Evolutionary conservation across 148 eudicot species (phyloP).

Genomic region (Rheum nobile): DNA sequence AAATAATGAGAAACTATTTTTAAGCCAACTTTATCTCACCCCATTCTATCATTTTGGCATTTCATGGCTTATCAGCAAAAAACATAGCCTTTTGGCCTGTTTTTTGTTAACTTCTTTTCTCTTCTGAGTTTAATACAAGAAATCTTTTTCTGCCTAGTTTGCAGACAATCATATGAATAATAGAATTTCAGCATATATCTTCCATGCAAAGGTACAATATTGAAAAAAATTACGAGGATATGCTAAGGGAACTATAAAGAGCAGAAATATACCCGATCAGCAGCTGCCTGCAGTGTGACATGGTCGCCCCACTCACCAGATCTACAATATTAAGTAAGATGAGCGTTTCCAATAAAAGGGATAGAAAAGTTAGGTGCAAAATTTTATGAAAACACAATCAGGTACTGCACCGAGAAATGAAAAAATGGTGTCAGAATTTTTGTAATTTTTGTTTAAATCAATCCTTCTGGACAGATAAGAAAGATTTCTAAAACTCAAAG

Average conservation of each 20-base stretch:
- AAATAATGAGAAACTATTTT: neutral
- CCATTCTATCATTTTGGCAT: neutral
- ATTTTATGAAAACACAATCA: slow-evolving; percentile 5
- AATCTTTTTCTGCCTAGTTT: neutral
- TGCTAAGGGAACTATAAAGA: slow-evolving; percentile 4
- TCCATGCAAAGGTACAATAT: neutral
- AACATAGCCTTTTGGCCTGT: neutral
- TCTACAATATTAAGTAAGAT: slow-evolving; percentile 23
- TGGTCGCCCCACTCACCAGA: slow-evolving; percentile 95
- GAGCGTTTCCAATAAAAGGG: neutral
- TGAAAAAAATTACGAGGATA: slow-evolving; percentile 1
- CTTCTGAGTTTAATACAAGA: neutral
- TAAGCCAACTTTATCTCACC: neutral
- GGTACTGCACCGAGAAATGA: slow-evolving; percentile 1
- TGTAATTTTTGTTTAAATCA: too few species aligned
- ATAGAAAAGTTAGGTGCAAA: neutral
- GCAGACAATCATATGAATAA: neutral
- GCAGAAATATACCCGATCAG: slow-evolving; percentile 52
- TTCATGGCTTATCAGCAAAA: neutral
- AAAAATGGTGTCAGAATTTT: too few species aligned
- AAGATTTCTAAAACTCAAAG: neutral
- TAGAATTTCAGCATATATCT: neutral
- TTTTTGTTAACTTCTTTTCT: neutral
- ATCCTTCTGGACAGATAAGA: neutral
- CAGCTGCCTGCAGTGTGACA: slow-evolving; percentile 88